A percentile compares a stretch with the other conserved stretches of the same genome.
phyloP scores from a whole-genome alignment of 176 grass and related monocot genomes.

The sorghum (Sorghum bicolor) region DNA sequence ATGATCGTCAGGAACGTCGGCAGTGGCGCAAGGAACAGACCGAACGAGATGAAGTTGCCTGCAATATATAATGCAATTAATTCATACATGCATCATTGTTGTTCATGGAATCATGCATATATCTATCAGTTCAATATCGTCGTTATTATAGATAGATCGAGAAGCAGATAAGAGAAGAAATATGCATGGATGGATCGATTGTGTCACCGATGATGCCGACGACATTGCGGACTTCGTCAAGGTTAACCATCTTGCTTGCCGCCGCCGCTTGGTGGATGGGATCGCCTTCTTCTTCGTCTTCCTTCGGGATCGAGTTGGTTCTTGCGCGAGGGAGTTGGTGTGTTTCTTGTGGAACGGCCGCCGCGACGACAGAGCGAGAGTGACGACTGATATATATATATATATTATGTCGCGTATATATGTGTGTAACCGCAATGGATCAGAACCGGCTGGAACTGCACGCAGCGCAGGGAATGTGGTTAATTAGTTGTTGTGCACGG shows the following conservation, averaged over 20 bases:
- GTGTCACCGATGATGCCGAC: slow-evolving; percentile 42
- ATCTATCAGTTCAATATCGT: too few relatives aligned
- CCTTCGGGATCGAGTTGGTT: too few relatives aligned
- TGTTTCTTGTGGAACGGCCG: background rate
- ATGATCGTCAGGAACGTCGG: slow-evolving; percentile 70
- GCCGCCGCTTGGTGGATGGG: background rate
- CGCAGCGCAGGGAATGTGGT: background rate
- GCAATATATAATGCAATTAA: background rate
- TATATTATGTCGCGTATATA: too few relatives aligned
- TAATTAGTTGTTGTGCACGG: background rate
- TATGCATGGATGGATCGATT: background rate
- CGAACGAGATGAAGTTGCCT: slow-evolving; percentile 70
- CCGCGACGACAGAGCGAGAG: background rate
- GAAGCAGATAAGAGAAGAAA: background rate
- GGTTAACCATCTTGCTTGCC: slow-evolving; percentile 14
- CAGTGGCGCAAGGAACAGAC: slow-evolving; percentile 65
- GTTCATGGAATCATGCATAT: too few relatives aligned
- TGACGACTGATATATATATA: background rate
- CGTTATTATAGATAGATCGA: too few relatives aligned
- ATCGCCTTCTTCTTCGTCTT: background rate
- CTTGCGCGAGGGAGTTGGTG: background rate
- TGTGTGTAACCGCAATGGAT: background rate
- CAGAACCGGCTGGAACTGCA: background rate
- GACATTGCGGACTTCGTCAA: slow-evolving; percentile 23
- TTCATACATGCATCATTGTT: too few relatives aligned